Conservation (phyloP, 2,329 filamentous ascomycete genomes). For the Cladophialophora psammophila region DNA sequence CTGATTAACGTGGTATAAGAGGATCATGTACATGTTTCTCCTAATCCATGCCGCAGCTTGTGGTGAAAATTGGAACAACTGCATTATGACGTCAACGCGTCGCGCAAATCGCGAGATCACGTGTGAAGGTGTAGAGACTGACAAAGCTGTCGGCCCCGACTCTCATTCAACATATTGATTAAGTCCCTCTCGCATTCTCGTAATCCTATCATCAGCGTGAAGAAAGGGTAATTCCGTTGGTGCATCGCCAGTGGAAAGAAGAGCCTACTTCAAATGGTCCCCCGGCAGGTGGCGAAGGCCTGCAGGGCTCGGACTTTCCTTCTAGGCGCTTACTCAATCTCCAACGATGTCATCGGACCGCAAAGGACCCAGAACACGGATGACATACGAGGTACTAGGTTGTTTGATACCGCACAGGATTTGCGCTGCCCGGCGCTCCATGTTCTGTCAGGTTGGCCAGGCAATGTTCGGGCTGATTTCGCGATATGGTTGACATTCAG, state of each 20-base stretch:
- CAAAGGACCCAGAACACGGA: conserved; percentile 14
- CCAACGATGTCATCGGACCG: conserved; percentile 24
- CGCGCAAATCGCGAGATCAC: conserved; percentile 17
- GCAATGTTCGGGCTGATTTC: neutral
- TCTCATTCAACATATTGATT: neutral
- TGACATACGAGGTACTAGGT: neutral
- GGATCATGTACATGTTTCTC: neutral
- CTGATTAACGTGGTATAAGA: neutral
- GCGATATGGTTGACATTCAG: neutral
- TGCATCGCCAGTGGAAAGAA: neutral
- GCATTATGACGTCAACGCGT: conserved; percentile 34
- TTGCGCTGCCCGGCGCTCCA: neutral
- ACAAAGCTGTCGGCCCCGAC: neutral
- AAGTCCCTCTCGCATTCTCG: neutral
- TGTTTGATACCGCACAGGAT: neutral
- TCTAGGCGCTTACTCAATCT: conserved; percentile 34
- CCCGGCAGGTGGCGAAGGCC: neutral
- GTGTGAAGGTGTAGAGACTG: neutral
- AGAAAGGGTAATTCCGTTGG: neutral
- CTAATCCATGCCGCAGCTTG: neutral
- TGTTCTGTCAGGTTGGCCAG: neutral
- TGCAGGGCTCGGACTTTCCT: neutral
- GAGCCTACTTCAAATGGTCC: neutral
- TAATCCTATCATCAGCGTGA: neutral
- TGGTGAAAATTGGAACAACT: neutral